Percentiles rank a stretch among this genome's conserved stretches.
These are phyloP conservation scores for Vanderwaltozyma yarrowii DNA, from an alignment of 805 yeast genomes.

Conservation along the genomic window DNA sequence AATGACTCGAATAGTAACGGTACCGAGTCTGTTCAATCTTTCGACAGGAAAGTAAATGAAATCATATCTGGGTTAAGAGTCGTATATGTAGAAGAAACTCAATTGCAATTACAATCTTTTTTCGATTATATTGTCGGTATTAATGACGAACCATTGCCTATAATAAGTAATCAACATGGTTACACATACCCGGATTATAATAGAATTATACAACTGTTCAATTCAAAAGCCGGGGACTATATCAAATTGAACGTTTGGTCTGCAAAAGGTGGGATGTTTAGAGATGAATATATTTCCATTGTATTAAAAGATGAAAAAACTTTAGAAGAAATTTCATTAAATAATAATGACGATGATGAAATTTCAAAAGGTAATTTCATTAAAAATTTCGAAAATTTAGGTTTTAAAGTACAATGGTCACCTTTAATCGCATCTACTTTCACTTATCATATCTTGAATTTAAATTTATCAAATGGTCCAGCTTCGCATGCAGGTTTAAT, in stretches of 20 bases:
- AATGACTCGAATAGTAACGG: conserved; percentile 13
- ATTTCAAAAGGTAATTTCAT: conserved; percentile 10
- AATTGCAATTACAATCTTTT: conserved; percentile 63
- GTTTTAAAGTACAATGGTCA: conserved; percentile 66
- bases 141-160: conserved; percentile 54
- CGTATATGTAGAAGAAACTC: conserved; percentile 39
- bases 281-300: conserved; percentile 30
- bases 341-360: conserved; percentile 17
- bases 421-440: conserved; percentile 66
- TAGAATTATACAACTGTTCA: conserved; percentile 22
- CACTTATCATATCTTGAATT: conserved; percentile 77
- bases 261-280: conserved; percentile 67
- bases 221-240: conserved; percentile 22
- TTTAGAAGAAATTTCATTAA: conserved; percentile 22
- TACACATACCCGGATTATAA: conserved; percentile 35
- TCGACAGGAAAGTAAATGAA: conserved; percentile 11
- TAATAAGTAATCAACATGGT: conserved; percentile 27
- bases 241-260: conserved; percentile 65
- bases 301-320: conserved; percentile 24
- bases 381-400: conserved; percentile 40
- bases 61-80: conserved; percentile 47
- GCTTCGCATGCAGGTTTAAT: conserved; percentile 75
- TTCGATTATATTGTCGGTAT: conserved; percentile 81
- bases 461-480: conserved; percentile 61
- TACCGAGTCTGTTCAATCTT: conserved; percentile 10